Percentiles rank a stretch among this genome's conserved stretches.
Conservation (phyloP, 768 basidiomycete species). For the Suillus bovinus region DNA sequence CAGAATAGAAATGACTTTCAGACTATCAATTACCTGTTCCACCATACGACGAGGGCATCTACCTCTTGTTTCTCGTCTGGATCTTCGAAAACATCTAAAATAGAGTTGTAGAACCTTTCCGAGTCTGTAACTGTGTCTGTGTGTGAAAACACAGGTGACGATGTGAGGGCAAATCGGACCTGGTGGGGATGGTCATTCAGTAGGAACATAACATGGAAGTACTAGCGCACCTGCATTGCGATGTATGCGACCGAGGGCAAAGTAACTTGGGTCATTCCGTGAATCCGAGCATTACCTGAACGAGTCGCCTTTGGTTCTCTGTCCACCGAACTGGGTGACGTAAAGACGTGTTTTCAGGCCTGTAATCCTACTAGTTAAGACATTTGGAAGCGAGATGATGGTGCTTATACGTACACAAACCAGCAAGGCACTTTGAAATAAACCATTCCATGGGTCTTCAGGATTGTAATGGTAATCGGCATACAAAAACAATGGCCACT, state of each 20-base stretch:
- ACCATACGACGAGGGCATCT: conserved; percentile 18
- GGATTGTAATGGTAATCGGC: conserved; percentile 17
- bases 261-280: conserved; percentile 18
- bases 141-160: conserved; percentile 17
- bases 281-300: conserved; percentile 23
- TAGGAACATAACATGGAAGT: neutral
- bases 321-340: conserved; percentile 31
- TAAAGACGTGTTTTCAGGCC: conserved; percentile 33
- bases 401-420: conserved; percentile 17
- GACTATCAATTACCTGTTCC: conserved; percentile 15
- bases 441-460: conserved; percentile 29
- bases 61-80: conserved; percentile 22
- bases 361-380: conserved; percentile 1
- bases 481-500: conserved; percentile 29
- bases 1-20: neutral
- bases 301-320: conserved; percentile 27
- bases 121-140: conserved; percentile 25
- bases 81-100: conserved; percentile 24
- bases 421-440: conserved; percentile 22
- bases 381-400: neutral
- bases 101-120: conserved; percentile 23
- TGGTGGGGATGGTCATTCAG: conserved; percentile 1
- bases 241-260: conserved; percentile 22
- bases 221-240: conserved; percentile 16
- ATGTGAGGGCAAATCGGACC: conserved; percentile 21